Base-by-base conservation (phyloP, 768 basidiomycete genomes). In the Tulasnella sp. region DNA sequence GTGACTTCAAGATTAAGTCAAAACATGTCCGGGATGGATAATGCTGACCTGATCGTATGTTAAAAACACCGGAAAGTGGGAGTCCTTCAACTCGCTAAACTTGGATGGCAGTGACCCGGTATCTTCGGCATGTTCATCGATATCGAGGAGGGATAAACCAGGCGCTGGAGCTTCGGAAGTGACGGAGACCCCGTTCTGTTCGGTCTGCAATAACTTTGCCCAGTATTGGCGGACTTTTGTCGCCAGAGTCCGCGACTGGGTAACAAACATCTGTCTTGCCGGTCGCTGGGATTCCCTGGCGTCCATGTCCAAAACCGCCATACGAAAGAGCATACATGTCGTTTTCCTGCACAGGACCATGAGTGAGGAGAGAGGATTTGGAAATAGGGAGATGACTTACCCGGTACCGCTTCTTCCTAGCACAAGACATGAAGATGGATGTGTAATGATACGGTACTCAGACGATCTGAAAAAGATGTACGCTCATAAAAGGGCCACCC, bases 251-350 rank as follows among this genome's bases (percentile, higher is more conserved):
- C 80, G 73, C 12, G 81, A 82, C 46, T 82, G 81, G 4, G 81
- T 82, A 24, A 82, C 80, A 31, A 82, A 82, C n/a, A 82, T 54
- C 74, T 82, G 81, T 5, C 81, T 73, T 12, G 64, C n/a, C 58
- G 20, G 48, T 6, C 50, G 34, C 16, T 22, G 6, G 5, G n/a
- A n/a, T 18, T 72, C 24, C 40, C 48, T n/a, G 2, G 72, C 41
- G 14, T n/a, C 81, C 48, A 22, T 75, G 37, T 82, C 81, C 6
- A 81, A 28, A 14, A 48, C 60, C 6, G 64, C 41, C 72, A 82
- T 74, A 11, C 72, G 54, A 44, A 82, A 82, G 22, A 81, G 69
- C 81, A 82, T 82, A 28, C 81, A 82, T 2, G 81, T 82, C 0
- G 81, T 82, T 73, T 82, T 82, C 16, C 81, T 78, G 22, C 24